Conservation (phyloP, 1,284 basidiomycete genomes). For the Ceratobasidium papillatum region DNA sequence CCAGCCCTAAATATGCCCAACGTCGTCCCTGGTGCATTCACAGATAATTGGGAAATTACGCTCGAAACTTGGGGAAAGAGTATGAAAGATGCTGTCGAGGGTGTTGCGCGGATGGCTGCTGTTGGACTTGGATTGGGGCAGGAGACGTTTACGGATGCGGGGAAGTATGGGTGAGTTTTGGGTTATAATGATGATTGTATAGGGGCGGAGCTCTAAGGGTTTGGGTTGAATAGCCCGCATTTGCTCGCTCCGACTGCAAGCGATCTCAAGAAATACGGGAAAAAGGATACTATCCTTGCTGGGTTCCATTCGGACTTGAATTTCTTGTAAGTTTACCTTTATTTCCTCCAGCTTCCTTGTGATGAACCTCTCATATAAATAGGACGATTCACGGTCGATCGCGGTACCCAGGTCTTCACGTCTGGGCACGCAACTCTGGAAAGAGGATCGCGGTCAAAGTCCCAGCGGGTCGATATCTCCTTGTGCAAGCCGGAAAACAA, state of each 20-base stretch:
- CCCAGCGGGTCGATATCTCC: conserved; percentile 73
- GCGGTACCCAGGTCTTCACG: conserved; percentile 82
- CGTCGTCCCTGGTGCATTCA: conserved; percentile 73
- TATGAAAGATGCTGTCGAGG: conserved; percentile 87
- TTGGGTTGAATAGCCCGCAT: conserved; percentile 68
- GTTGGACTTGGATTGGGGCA: conserved; percentile 77
- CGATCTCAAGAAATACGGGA: conserved; percentile 78
- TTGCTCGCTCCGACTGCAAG: conserved; percentile 91
- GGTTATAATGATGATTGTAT: conserved; percentile 14
- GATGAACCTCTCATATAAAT: neutral
- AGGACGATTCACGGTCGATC: conserved; percentile 89
- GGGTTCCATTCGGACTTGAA: conserved; percentile 90
- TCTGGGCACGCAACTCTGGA: conserved; percentile 92
- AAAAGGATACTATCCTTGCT: conserved; percentile 82
- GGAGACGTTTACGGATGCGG: conserved; percentile 76
- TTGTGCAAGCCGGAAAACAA: conserved; percentile 91
- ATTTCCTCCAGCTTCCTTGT: neutral
- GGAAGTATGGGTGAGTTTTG: conserved; percentile 73
- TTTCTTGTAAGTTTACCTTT: conserved; percentile 57
- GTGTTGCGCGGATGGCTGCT: conserved; percentile 83
- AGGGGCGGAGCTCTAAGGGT: neutral
- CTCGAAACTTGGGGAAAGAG: conserved; percentile 86
- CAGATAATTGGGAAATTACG: conserved; percentile 66
- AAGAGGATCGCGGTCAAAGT: conserved; percentile 86
- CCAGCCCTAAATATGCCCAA: conserved; percentile 80